A percentile compares a stretch with the other conserved stretches of the same genome.
Conservation (phyloP, 208 protist genomes). For the Leptomonas seymouri region DNA sequence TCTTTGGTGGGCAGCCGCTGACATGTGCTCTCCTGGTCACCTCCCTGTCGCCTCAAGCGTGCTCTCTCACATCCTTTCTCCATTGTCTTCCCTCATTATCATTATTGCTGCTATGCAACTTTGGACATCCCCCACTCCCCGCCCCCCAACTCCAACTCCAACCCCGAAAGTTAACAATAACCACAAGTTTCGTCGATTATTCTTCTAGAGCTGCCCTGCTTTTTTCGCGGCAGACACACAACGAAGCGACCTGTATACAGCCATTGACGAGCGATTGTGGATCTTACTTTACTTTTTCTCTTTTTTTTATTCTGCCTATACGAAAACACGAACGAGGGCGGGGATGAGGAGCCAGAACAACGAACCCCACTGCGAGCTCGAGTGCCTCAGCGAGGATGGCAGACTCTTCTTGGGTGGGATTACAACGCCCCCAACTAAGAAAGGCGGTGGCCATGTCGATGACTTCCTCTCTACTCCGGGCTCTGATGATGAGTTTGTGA, state of each 20-base stretch:
- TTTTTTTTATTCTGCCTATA: conserved; percentile 1
- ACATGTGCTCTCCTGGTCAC: no score
- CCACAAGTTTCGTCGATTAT: not conserved
- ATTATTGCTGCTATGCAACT: no score
- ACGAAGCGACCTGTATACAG: not conserved
- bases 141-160: no score
- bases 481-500: conserved; percentile 24
- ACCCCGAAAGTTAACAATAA: no score
- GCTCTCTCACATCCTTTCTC: no score
- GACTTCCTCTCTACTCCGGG: conserved; percentile 2
- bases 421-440: conserved; percentile 1
- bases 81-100: no score
- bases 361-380: conserved; percentile 1
- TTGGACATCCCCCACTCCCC: no score
- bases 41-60: no score
- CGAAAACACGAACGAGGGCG: not conserved
- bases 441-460: not conserved
- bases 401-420: conserved; percentile 10
- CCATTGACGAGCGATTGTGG: not conserved
- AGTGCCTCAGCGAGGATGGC: conserved; percentile 12
- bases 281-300: not conserved
- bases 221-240: not conserved
- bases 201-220: not conserved
- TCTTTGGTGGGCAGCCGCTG: no score
- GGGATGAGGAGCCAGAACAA: not conserved